Conservation (phyloP, 2,329 filamentous ascomycete genomes). For the Xylariaceae sp. region DNA sequence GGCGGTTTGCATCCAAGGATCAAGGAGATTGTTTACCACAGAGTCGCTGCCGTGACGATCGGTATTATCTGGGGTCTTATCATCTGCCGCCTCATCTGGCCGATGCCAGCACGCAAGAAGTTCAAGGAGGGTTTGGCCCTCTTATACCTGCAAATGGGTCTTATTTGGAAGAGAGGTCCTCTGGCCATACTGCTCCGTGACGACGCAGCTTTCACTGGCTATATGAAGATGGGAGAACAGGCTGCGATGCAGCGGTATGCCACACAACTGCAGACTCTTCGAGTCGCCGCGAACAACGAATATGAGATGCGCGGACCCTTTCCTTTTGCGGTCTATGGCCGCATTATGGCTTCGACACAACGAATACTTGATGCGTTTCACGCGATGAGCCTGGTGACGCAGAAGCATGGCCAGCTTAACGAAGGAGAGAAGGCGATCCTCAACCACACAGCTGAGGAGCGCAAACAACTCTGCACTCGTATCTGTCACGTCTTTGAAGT, state of each 20-base stretch:
- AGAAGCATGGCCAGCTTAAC: conserved; percentile 69
- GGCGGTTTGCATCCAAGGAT: conserved; percentile 80
- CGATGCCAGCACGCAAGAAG: conserved; percentile 82
- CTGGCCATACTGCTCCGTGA: conserved; percentile 65
- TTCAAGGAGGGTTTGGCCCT: conserved; percentile 84
- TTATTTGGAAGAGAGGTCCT: conserved; percentile 94
- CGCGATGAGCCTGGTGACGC: conserved; percentile 88
- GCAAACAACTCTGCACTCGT: conserved; percentile 73
- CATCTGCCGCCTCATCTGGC: conserved; percentile 85
- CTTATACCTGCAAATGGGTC: conserved; percentile 89
- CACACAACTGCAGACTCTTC: conserved; percentile 67
- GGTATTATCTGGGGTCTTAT: conserved; percentile 91
- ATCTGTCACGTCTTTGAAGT: conserved; percentile 87
- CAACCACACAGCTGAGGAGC: conserved; percentile 71
- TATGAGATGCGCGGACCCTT: conserved; percentile 88
- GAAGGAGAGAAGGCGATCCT: conserved; percentile 78
- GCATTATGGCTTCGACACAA: conserved; percentile 73
- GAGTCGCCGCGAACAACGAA: conserved; percentile 69
- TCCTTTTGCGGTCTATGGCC: conserved; percentile 64
- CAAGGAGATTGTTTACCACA: conserved; percentile 78
- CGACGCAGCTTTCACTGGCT: conserved; percentile 51
- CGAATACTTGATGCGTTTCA: conserved; percentile 91
- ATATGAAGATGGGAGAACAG: conserved; percentile 86
- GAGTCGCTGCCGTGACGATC: conserved; percentile 77
- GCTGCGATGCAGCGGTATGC: conserved; percentile 78